These are phyloP conservation scores for Gracilaria gracilis DNA, from an alignment of 23 red algal species.

Conservation along the genomic window DNA sequence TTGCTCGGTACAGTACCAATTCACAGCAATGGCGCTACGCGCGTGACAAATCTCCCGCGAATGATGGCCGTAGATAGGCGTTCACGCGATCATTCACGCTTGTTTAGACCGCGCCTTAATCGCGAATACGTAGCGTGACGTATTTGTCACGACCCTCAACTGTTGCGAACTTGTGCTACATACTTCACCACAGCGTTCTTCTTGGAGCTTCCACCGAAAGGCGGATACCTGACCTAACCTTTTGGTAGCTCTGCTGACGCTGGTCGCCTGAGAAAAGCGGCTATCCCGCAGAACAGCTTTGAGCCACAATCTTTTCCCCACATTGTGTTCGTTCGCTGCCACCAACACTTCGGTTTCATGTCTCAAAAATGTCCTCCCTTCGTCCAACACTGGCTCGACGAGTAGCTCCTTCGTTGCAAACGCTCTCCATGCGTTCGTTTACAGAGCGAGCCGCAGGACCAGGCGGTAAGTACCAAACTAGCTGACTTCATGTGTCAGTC, in stretches of 20 bases:
- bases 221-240: background rate
- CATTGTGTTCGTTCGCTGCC: background rate
- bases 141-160: background rate
- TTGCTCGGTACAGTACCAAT: too few species aligned
- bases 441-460: constrained; percentile 63
- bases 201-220: background rate
- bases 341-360: background rate
- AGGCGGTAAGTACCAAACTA: constrained; percentile 45
- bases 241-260: background rate
- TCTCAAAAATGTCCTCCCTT: background rate
- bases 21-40: too few species aligned
- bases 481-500: background rate
- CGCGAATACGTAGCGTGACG: background rate
- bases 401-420: background rate
- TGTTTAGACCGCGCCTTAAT: too few species aligned
- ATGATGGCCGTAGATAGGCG: too few species aligned
- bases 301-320: background rate
- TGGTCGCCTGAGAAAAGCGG: background rate
- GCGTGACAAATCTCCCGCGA: too few species aligned
- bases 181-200: background rate
- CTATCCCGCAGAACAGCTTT: background rate
- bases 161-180: background rate
- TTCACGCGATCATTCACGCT: too few species aligned
- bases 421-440: constrained; percentile 8
- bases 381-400: background rate